These are phyloP conservation scores for Podosphaera aphanis DNA, from an alignment of 2,329 filamentous ascomycete genomes.

Conservation along the genomic window DNA sequence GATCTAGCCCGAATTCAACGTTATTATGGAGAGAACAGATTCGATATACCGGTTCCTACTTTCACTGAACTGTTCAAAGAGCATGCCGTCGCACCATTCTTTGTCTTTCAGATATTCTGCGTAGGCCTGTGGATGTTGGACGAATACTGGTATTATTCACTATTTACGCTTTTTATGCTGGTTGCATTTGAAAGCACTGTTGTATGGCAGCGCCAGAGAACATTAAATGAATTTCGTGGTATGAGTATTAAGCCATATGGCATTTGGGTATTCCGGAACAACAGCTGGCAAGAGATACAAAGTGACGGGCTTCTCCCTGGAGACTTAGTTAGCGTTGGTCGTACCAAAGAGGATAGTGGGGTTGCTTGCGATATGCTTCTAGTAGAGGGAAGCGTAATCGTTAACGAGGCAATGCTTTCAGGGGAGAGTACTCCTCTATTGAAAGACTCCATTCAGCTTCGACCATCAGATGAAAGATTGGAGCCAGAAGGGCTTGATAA, in stretches of 20 bases:
- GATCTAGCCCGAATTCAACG: slow-evolving; percentile 64
- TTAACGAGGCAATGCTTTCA: slow-evolving; percentile 98
- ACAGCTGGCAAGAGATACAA: slow-evolving; percentile 68
- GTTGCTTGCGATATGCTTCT: slow-evolving; percentile 94
- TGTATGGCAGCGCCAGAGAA: slow-evolving; percentile 95
- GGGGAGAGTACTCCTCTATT: slow-evolving; percentile 91
- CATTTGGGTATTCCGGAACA: slow-evolving; percentile 69
- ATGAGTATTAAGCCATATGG: slow-evolving; percentile 99
- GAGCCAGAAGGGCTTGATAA: slow-evolving; percentile 88
- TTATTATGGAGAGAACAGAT: slow-evolving; percentile 88
- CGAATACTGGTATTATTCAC: slow-evolving; percentile 99
- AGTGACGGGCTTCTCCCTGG: slow-evolving; percentile 86
- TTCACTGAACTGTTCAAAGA: slow-evolving; percentile 95
- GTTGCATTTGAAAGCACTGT: slow-evolving; percentile 95
- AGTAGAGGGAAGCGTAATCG: slow-evolving; percentile 84
- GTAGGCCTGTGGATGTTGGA: slow-evolving; percentile 96
- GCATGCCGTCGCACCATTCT: slow-evolving; percentile 95
- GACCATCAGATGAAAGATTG: slow-evolving; percentile 55
- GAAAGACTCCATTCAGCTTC: slow-evolving; percentile 85
- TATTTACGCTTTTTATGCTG: slow-evolving; percentile 97
- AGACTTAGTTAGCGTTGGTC: slow-evolving; percentile 73
- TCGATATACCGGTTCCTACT: slow-evolving; percentile 90
- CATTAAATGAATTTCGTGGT: slow-evolving; percentile 82
- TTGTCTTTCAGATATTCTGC: slow-evolving; percentile 97
- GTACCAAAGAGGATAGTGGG: slow-evolving; percentile 90